Evolutionary conservation across 257 asterid species (phyloP), one percentile per base, ranked within the genome.

Genomic region (Solanum sitiens): DNA sequence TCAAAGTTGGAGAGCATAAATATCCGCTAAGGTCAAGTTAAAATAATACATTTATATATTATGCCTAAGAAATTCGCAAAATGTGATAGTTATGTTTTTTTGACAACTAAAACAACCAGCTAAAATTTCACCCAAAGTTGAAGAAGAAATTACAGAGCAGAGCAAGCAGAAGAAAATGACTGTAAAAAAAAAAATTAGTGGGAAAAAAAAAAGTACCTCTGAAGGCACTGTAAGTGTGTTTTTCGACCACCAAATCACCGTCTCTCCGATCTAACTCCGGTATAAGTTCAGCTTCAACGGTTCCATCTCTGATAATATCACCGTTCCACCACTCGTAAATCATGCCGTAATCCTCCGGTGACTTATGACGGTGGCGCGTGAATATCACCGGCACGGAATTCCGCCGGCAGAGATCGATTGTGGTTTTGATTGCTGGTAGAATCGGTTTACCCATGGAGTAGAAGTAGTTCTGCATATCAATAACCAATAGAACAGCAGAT

Each of bases 331-430:
- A 95, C 92, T 95, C 98, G 30, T 87, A 45, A 11, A 95, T 87
- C 94, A 92, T 92, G 37, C 94, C 93, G 73, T 84, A 86, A 87
- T 93, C 96, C 44, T 90, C 92, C 39, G 92, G 94, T 63, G 96
- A 90, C 86, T 90, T 90, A 88, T 95, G 98, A 90, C 89, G 8
- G 94, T 95, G 98, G 87, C 98, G 95, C n/a, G 98, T 95, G 93
- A 92, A 95, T 89, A 94, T 85, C 11, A 95, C 88, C 23, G 96
- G 98, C 25, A 94, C 30, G 21, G 93, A 92, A 27, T 95, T 88
- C 40, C 88, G 88, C 16, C 98, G 92, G 88, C 95, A 95, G 87
- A 93, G 92, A 87, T 90, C 89, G 88, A 95, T 90, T 4, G 98
- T 93, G 83, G 93, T 9, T 44, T 90, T 94, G 85, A 92, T 88